Evolutionary conservation across 192 early-diverging fungal genomes (phyloP), one percentile per base, ranked within the genome.

Genomic region (Glomus cerebriforme): DNA sequence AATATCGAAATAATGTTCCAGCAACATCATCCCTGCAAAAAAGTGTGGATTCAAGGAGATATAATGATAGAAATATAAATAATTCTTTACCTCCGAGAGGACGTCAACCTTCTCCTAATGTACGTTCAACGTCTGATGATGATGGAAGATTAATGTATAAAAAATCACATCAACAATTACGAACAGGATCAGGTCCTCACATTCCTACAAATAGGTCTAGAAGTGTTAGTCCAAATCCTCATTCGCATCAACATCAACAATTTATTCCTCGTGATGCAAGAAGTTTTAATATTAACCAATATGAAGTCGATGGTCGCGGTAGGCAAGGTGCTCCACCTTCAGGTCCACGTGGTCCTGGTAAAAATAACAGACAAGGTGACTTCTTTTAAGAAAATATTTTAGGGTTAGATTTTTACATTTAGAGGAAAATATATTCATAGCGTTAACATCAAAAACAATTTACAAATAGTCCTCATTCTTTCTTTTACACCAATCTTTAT

Each of bases 151-250:
- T 64, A 15, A 64, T 29, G 27, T 6, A 26, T 10, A 15, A 26
- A 64, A 64, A 71, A 45, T 29, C 43, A 27, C 69, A 43, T 27
- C 24, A 26, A 12, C n/a, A 71, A 9, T 45, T 29, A 47, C 39
- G 69, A 71, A 43, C 12, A 5, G 43, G 26, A 47, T 13, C 3
- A 47, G 10, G 35, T 68, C 15, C 31, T 17, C 63, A 65, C 22
- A 68, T 35, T 13, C 67, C 27, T 35, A 37, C 31, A 43, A 64
- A 60, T 45, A 76, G 60, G 15, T 60, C 74, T 17, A 76, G 60
- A 63, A 47, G 39, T 64, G 24, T 64, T 12, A 64, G 60, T 64
- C 60, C 74, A 64, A 64, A 64, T 72, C 13, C 70, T 27, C n/a
- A 17, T 54, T 7, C 17, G 6, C 49, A 54, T 7, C 49, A 54